Evolutionary conservation across 2,329 filamentous ascomycete species (phyloP).

Genomic region (Torrubiella hemipterigena): DNA sequence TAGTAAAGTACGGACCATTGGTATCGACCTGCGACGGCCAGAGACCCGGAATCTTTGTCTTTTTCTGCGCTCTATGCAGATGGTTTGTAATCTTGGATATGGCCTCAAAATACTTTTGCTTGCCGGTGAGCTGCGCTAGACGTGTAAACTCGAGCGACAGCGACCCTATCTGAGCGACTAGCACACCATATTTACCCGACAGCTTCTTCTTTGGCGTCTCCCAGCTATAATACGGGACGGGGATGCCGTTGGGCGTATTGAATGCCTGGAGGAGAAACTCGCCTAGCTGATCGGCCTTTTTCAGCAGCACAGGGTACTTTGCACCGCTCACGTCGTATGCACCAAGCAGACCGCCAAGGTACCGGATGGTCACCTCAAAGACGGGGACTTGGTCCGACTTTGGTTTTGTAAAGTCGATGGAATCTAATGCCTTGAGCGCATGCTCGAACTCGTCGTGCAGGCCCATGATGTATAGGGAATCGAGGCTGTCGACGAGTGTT

Average conservation of each 20-base stretch:
- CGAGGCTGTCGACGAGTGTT: conserved; percentile 46
- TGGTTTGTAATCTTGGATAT: conserved; percentile 61
- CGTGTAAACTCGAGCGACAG: conserved; percentile 65
- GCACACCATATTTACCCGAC: conserved; percentile 25
- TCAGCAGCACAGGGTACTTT: conserved; percentile 30
- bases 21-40: conserved; percentile 58
- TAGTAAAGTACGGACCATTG: conserved; percentile 34
- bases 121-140: conserved; percentile 59
- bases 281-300: conserved; percentile 39
- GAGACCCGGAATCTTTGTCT: conserved; percentile 57
- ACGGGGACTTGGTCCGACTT: conserved; percentile 34
- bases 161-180: conserved; percentile 43
- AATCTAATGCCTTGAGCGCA: conserved; percentile 22
- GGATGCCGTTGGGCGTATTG: conserved; percentile 40
- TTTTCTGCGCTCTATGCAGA: conserved; percentile 51
- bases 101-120: conserved; percentile 65
- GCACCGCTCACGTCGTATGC: conserved; percentile 39
- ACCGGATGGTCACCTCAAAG: conserved; percentile 52
- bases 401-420: conserved; percentile 43
- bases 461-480: conserved; percentile 49
- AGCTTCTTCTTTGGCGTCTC: conserved; percentile 27
- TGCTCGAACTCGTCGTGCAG: conserved; percentile 19
- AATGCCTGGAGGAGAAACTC: conserved; percentile 41
- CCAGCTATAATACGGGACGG: conserved; percentile 33
- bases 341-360: conserved; percentile 38